Percentiles rank a stretch among this genome's conserved stretches.
These are phyloP conservation scores for Cardamine resedifolia DNA, from an alignment of 345 rosid genomes.

Conservation along the genomic window DNA sequence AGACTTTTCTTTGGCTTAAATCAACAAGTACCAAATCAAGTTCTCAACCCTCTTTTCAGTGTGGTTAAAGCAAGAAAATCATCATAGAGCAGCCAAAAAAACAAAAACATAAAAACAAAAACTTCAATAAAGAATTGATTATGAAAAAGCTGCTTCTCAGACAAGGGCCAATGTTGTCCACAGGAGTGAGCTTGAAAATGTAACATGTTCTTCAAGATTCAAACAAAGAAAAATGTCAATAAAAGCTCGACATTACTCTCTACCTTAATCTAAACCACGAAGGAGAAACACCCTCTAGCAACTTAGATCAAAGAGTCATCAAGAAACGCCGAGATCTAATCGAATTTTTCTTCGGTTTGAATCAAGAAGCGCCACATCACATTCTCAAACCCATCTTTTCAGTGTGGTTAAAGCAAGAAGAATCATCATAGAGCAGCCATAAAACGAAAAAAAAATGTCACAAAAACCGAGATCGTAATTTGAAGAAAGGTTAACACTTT, in stretches of 20 bases:
- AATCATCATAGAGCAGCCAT: slow-evolving; percentile 39
- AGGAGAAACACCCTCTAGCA: slow-evolving; percentile 29
- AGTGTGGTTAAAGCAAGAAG: slow-evolving; percentile 42
- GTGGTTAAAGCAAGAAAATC: slow-evolving; percentile 39
- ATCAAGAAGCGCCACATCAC: not conserved
- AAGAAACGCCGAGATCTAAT: slow-evolving; percentile 11
- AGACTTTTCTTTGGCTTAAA: not conserved
- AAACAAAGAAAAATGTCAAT: slow-evolving; percentile 11
- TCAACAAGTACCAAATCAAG: slow-evolving; percentile 11
- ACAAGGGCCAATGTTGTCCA: slow-evolving; percentile 36
- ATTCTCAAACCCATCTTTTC: slow-evolving; percentile 24
- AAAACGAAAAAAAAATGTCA: not conserved
- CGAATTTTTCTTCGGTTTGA: not conserved
- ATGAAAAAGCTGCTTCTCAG: slow-evolving; percentile 31
- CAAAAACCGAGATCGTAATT: not conserved
- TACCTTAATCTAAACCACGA: slow-evolving; percentile 33
- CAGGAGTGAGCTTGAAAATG: slow-evolving; percentile 23
- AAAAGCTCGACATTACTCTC: slow-evolving; percentile 26
- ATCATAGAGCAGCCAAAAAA: slow-evolving; percentile 26
- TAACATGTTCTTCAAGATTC: not conserved
- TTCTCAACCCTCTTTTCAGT: slow-evolving; percentile 28
- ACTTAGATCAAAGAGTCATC: slow-evolving; percentile 34
- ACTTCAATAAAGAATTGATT: not conserved
- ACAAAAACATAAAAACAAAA: not conserved
- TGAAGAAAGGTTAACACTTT: not conserved